Evolutionary conservation across 2,329 filamentous ascomycete species (phyloP), one percentile per base, ranked within the genome.

Genomic region (Talaromyces atroroseus): DNA sequence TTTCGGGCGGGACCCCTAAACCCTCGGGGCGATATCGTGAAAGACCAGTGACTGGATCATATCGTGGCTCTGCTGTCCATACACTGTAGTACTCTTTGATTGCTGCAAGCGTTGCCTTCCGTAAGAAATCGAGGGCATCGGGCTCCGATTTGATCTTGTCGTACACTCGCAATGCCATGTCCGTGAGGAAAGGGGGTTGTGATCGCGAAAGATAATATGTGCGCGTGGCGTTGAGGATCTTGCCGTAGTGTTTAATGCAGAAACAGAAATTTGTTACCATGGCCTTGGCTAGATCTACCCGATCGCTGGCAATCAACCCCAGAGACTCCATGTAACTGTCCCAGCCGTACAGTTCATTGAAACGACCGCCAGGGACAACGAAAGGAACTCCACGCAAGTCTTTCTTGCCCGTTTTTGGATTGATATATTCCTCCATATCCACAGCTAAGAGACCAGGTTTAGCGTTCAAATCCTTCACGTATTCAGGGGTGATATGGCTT

Each of bases 301-400:
- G 86, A 68, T 94, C 89, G 68, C 92, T 90, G 64, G 90, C 84
- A 58, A 97, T 78, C 58, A 99, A 80, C 18, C 94, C 94, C 2
- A 97, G 79, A 5, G 92, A 94, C 71, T 92, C 90, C 91, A 99
- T 97, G 78, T 97, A 99, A 71, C 91, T 96, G 74, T 99, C 94
- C 94, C 94, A 99, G 48, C 92, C 92, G 70, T 99, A 99, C 21
- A 99, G 76, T 72, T 99, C 94, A 73, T 99, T 99, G 84, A 99
- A 99, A 29, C 94, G 85, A 23, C 94, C 94, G 58, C 94, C 94
- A 0, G 94, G 94, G 2, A 99, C 94, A n/a, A 97, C 91, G 65
- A 97, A 99, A 0, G 94, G 92, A 58, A 95, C 80, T 2, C 94
- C 94, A 36, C 81, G 80, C 42, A 95, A 77, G 3, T 87, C 87